phyloP scores from a whole-genome alignment of 225 moss, liverwort and hornwort species.

The Pleurozium schreberi region DNA sequence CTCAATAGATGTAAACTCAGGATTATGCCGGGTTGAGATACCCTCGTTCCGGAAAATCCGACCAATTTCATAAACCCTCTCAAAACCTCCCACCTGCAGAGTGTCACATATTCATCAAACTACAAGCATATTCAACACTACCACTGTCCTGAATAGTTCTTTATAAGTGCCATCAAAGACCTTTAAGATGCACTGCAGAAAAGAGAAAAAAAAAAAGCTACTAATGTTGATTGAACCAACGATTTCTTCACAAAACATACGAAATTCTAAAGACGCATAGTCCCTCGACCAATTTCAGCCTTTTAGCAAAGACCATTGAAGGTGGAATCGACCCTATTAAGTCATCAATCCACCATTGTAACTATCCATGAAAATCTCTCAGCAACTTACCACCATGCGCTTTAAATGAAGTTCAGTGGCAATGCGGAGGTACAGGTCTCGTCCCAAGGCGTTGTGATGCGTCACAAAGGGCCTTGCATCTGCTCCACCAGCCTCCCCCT shows the following conservation, averaged over 20 bases:
- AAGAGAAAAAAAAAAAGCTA: neutral
- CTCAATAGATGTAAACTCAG: constrained; percentile 97
- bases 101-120: neutral
- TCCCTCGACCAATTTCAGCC: neutral
- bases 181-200: neutral
- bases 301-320: neutral
- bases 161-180: neutral
- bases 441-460: constrained; percentile 79
- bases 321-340: neutral
- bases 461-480: constrained; percentile 99
- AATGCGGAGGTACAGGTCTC: constrained; percentile 86
- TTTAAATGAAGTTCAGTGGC: constrained; percentile 99
- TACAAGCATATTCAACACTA: neutral
- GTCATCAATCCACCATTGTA: neutral
- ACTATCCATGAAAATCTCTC: neutral
- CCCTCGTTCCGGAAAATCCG: constrained; percentile 97
- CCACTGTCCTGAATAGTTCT: neutral
- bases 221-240: neutral
- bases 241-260: neutral
- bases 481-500: constrained; percentile 99
- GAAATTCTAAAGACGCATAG: neutral
- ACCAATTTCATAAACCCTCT: constrained; percentile 94
- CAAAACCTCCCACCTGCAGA: constrained; percentile 95
- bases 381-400: constrained; percentile 94
- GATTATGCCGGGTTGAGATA: constrained; percentile 95